phyloP scores from a whole-genome alignment of 2,329 filamentous ascomycete species.

The Colletotrichum cereale region DNA sequence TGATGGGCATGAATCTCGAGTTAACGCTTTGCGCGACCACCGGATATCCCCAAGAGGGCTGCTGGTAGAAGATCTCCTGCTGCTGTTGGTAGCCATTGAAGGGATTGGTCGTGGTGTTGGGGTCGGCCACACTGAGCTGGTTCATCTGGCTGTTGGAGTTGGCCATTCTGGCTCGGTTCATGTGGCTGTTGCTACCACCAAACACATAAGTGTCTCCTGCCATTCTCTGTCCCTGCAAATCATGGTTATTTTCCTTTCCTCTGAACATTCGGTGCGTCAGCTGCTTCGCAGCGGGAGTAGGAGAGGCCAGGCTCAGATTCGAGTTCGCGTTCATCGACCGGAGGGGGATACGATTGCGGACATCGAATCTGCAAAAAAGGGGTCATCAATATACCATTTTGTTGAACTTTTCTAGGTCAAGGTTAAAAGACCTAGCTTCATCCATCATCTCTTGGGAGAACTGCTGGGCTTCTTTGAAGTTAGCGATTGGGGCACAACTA shows the following conservation, averaged over 20 bases:
- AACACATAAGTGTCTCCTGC: conserved; percentile 44
- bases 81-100: conserved; percentile 6
- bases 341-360: conserved; percentile 50
- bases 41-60: conserved; percentile 1
- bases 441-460: conserved; percentile 9
- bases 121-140: conserved; percentile 15
- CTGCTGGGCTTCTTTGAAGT: neutral
- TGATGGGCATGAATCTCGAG: conserved; percentile 16
- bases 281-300: conserved; percentile 46
- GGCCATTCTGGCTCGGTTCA: conserved; percentile 20
- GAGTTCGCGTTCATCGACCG: conserved; percentile 54
- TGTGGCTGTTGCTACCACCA: conserved; percentile 6
- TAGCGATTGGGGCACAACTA: neutral
- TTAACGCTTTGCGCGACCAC: neutral
- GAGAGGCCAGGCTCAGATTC: conserved; percentile 48
- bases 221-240: conserved; percentile 42
- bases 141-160: conserved; percentile 18
- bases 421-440: conserved; percentile 25
- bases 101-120: conserved; percentile 16
- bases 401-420: conserved; percentile 8
- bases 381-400: conserved; percentile 39
- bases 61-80: conserved; percentile 6
- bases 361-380: conserved; percentile 48
- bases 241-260: conserved; percentile 50
- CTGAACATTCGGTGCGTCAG: conserved; percentile 42